Base-by-base conservation (phyloP, 1,284 basidiomycete genomes). In the Trichosporon coremiiforme region DNA sequence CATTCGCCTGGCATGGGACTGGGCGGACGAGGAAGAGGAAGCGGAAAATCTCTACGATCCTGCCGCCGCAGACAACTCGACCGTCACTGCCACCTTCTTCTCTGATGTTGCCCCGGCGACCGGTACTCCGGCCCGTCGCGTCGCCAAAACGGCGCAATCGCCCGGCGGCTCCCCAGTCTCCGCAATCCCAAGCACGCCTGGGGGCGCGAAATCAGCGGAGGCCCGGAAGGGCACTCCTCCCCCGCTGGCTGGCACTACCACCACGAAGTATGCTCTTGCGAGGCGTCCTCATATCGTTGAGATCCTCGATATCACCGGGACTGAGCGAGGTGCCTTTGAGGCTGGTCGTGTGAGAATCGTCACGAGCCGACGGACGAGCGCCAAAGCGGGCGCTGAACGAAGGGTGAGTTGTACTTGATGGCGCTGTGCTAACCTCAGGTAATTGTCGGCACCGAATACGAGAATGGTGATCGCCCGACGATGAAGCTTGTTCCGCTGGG, bases 1-100 rank as follows among this genome's bases (percentile, higher is more conserved):
- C 70, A 84, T 95, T 55, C 93, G 94, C 74, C 85, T 95, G 2
- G 90, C 93, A 81, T 95, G 94, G 93, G 86, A 90, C 22, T 75
- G 90, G 89, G 8, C 88, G 88, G 25, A 89, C 7, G 66, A 67
- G 13, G 71, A 74, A 22, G 70, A 74, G 55, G 71, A 63, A 17
- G 67, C 64, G 17, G 68, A 62, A 25, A 65, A 66, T 31, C 57
- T 62, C 57, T 33, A 33, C 6, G 29, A 62, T 17, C 65, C 33
- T 38, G 62, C 65, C 1, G 33, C 68, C 13, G 35, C 53, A 5
- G 31, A 31, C 55, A 41, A 65, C 12, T 60, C 64, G 25, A 53
- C 64, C 13, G 50, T 35, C 25, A 20, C 64, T 9, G 38, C 36
- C 3, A 53, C n/a, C 5, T 53, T 41, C 25, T 62, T 66, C 10